phyloP scores from a whole-genome alignment of 2,329 filamentous ascomycete genomes.

The Xylariomycetidae sp. region DNA sequence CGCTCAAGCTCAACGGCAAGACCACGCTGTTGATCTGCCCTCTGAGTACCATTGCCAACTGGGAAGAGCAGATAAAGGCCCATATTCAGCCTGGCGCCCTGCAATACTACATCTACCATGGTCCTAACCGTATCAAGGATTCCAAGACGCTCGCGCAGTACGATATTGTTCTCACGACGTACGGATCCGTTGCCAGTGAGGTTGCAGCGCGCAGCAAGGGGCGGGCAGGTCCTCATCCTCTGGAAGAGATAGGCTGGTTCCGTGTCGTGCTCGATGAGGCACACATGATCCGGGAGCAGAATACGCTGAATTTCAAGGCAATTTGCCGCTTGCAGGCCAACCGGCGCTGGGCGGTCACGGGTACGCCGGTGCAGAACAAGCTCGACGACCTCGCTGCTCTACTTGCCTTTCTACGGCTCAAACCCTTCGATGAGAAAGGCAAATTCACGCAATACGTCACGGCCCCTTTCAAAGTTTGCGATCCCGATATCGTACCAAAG shows the following conservation, averaged over 20 bases:
- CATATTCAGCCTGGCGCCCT: constrained; percentile 64
- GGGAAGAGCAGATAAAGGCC: constrained; percentile 84
- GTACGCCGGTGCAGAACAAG: constrained; percentile 90
- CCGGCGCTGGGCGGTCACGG: constrained; percentile 93
- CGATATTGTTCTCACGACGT: constrained; percentile 88
- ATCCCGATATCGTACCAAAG: constrained; percentile 77
- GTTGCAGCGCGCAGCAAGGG: constrained; percentile 56
- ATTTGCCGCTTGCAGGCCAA: constrained; percentile 74
- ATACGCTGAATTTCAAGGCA: constrained; percentile 75
- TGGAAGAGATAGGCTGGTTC: constrained; percentile 83
- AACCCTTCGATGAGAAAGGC: constrained; percentile 73
- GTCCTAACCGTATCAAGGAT: constrained; percentile 66
- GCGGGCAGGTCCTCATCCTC: constrained; percentile 48
- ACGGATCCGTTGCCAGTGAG: constrained; percentile 80
- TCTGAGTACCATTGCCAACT: constrained; percentile 86
- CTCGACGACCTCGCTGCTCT: constrained; percentile 85
- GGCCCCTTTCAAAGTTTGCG: constrained; percentile 78
- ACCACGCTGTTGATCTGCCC: constrained; percentile 85
- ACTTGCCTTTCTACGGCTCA: constrained; percentile 76
- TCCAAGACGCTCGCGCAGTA: constrained; percentile 61
- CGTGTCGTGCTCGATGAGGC: constrained; percentile 91
- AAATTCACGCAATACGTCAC: constrained; percentile 78
- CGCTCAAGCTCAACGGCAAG: constrained; percentile 60
- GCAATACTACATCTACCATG: constrained; percentile 81
- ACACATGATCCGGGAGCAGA: constrained; percentile 85